phyloP scores from a whole-genome alignment of 2,329 filamentous ascomycete species.

The Botryotinia globosa region DNA sequence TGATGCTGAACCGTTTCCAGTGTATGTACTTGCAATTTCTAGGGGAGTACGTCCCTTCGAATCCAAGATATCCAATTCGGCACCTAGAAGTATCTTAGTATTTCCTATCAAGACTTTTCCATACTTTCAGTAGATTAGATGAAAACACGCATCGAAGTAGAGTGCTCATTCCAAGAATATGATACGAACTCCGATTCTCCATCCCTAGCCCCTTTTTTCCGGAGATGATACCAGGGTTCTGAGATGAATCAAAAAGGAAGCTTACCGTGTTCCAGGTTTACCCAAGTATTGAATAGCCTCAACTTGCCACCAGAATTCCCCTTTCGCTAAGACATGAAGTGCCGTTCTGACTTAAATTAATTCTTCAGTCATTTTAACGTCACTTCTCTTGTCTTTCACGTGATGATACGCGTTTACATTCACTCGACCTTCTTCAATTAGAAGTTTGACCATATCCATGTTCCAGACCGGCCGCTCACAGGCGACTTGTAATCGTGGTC shows the following conservation, averaged over 20 bases:
- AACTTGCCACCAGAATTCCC: constrained; percentile 24
- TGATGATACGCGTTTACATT: constrained; percentile 35
- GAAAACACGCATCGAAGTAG: too few relatives aligned
- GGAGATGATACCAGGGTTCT: neutral
- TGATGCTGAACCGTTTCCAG: neutral
- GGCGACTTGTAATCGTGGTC: constrained; percentile 1
- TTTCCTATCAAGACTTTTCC: neutral
- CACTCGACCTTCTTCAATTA: constrained; percentile 40
- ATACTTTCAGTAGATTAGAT: too few relatives aligned
- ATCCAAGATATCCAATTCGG: constrained; percentile 31
- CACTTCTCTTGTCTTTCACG: neutral
- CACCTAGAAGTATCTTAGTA: constrained; percentile 6
- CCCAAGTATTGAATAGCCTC: constrained; percentile 31
- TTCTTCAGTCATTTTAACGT: neutral
- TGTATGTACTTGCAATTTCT: constrained; percentile 10
- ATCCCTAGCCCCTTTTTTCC: too few relatives aligned
- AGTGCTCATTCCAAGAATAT: neutral
- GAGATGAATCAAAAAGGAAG: neutral
- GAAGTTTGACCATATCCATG: constrained; percentile 38
- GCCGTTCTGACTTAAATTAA: constrained; percentile 3
- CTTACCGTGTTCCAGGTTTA: constrained; percentile 26
- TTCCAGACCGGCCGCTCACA: constrained; percentile 35
- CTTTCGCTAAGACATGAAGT: constrained; percentile 22
- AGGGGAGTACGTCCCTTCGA: constrained; percentile 25
- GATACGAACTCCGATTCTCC: too few relatives aligned